Conservation (phyloP, 768 basidiomycete genomes). For the Psilocybe cyanescens region DNA sequence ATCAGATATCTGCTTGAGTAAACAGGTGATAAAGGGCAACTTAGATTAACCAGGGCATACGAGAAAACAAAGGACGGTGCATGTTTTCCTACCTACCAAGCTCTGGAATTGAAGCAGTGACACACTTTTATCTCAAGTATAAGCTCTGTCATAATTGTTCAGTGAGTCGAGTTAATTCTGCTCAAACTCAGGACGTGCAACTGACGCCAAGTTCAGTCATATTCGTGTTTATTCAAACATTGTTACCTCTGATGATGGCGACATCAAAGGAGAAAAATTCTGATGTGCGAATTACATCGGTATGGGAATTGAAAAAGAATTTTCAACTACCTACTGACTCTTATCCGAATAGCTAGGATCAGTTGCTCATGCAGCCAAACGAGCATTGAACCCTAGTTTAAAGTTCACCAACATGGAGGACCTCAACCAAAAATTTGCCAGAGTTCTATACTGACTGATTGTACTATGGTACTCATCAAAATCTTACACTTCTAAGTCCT, state of each 20-base stretch:
- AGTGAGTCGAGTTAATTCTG: conserved; percentile 17
- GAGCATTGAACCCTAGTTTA: conserved; percentile 26
- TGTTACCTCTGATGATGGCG: conserved; percentile 33
- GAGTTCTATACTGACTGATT: conserved; percentile 29
- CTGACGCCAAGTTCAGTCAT: conserved; percentile 24
- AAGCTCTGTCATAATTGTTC: conserved; percentile 23
- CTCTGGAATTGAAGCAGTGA: too few relatives aligned
- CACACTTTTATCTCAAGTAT: neutral
- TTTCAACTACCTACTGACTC: neutral
- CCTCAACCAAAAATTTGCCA: conserved; percentile 33
- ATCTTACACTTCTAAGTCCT: neutral
- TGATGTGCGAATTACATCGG: conserved; percentile 36
- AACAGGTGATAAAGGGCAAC: neutral
- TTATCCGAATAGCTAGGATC: conserved; percentile 26
- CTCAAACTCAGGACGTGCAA: neutral
- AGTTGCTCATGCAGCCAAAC: conserved; percentile 24
- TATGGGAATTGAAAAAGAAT: conserved; percentile 6
- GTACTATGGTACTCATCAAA: conserved; percentile 24
- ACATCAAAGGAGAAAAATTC: conserved; percentile 29
- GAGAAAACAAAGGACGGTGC: conserved; percentile 28
- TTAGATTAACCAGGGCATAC: conserved; percentile 22
- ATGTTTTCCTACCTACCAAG: too few relatives aligned
- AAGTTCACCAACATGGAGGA: conserved; percentile 33
- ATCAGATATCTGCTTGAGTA: too few relatives aligned
- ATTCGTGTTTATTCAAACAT: conserved; percentile 31